phyloP scores from a whole-genome alignment of 805 yeast species.

The Limtongia smithiae region DNA sequence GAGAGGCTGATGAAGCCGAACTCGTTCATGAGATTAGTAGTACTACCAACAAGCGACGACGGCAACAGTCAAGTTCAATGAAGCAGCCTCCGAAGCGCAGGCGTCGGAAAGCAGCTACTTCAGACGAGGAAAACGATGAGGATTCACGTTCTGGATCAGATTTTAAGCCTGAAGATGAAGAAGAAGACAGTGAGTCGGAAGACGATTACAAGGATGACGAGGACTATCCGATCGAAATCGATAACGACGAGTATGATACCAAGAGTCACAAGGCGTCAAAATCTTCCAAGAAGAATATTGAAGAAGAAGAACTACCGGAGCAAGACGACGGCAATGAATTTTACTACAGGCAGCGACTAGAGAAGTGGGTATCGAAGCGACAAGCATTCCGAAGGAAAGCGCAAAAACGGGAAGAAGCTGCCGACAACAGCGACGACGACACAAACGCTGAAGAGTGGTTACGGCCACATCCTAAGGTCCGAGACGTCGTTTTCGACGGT shows the following conservation, averaged over 20 bases:
- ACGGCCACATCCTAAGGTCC: constrained; percentile 69
- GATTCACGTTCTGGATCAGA: constrained; percentile 14
- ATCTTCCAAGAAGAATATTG: constrained; percentile 26
- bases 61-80: no score
- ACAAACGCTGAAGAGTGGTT: constrained; percentile 52
- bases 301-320: constrained; percentile 39
- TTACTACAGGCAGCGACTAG: constrained; percentile 57
- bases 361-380: constrained; percentile 57
- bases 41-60: not conserved
- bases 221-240: constrained; percentile 33
- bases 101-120: constrained; percentile 1
- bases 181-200: constrained; percentile 15
- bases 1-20: constrained; percentile 30
- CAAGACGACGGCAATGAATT: constrained; percentile 80
- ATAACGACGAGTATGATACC: constrained; percentile 30
- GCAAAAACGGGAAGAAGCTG: not conserved
- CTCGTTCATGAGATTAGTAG: constrained; percentile 1
- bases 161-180: constrained; percentile 12
- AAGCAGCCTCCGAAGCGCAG: not conserved
- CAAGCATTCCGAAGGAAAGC: constrained; percentile 42
- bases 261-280: constrained; percentile 3
- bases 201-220: constrained; percentile 30
- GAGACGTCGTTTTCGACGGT: constrained; percentile 71
- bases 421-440: constrained; percentile 2
- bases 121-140: constrained; percentile 8